Percentiles rank a stretch among this genome's conserved stretches.
These are phyloP conservation scores for Mucor circinelloides DNA, from an alignment of 371 early-diverging fungal genomes.

Conservation along the genomic window DNA sequence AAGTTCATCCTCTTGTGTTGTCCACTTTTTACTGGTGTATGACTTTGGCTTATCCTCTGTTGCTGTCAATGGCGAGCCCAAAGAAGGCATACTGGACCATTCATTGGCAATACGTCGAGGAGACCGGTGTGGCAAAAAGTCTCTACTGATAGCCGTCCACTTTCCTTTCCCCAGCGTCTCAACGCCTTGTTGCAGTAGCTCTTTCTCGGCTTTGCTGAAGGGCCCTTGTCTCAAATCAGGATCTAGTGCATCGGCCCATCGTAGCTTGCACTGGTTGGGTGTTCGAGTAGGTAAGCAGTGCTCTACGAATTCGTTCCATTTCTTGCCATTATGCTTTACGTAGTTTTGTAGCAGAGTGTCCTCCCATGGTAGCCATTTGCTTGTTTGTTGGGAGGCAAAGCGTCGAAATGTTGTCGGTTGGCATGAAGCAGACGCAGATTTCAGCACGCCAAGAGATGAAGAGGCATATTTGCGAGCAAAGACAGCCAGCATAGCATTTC, in stretches of 20 bases:
- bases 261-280: slow-evolving; percentile 14
- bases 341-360: slow-evolving; percentile 34
- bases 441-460: neutral
- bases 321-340: slow-evolving; percentile 35
- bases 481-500: slow-evolving; percentile 2
- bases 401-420: neutral
- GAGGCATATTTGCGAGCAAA: neutral
- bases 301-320: slow-evolving; percentile 32
- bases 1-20: slow-evolving; percentile 35
- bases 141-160: slow-evolving; percentile 26
- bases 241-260: slow-evolving; percentile 29
- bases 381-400: neutral
- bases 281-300: slow-evolving; percentile 44
- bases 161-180: slow-evolving; percentile 22
- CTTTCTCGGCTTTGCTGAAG: slow-evolving; percentile 23
- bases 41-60: neutral
- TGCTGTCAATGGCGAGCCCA: neutral
- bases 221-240: slow-evolving; percentile 34
- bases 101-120: slow-evolving; percentile 25
- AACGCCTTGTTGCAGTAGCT: slow-evolving; percentile 19
- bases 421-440: neutral
- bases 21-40: slow-evolving; percentile 18
- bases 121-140: slow-evolving; percentile 37
- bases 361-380: slow-evolving; percentile 45
- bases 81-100: slow-evolving; percentile 9